Evolutionary conservation across 2,329 filamentous ascomycete genomes (phyloP).

Genomic region (Cladosporium sp.): DNA sequence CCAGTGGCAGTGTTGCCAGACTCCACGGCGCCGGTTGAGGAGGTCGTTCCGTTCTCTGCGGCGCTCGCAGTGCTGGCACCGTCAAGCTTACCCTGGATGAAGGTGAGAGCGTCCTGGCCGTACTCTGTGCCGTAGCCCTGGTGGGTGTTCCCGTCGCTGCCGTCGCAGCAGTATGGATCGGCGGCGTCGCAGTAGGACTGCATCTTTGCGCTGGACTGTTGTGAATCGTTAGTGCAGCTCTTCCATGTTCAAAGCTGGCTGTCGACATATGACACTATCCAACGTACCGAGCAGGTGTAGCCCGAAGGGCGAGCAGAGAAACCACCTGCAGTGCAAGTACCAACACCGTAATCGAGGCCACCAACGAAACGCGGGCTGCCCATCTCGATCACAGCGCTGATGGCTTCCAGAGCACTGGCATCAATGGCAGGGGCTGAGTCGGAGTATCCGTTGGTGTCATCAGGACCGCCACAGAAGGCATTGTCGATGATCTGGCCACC

Average conservation of each 20-base stretch:
- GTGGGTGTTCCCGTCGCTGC: constrained; percentile 56
- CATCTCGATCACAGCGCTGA: constrained; percentile 24
- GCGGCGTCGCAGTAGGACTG: constrained; percentile 62
- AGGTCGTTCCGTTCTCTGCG: neutral
- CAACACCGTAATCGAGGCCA: constrained; percentile 57
- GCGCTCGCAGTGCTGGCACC: neutral
- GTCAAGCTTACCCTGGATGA: constrained; percentile 52
- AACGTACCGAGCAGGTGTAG: constrained; percentile 7
- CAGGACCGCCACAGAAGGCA: constrained; percentile 54
- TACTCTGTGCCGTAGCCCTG: constrained; percentile 60
- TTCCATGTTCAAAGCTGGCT: neutral
- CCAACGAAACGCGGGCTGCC: constrained; percentile 52
- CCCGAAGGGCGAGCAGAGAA: constrained; percentile 33
- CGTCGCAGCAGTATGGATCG: constrained; percentile 64
- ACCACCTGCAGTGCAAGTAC: constrained; percentile 55
- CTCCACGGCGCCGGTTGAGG: neutral
- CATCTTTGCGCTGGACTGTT: constrained; percentile 33
- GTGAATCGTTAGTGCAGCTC: neutral
- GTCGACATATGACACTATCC: neutral
- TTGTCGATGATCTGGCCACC: constrained; percentile 47
- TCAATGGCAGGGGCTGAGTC: constrained; percentile 21
- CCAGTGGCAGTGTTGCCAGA: neutral
- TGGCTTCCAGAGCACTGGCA: constrained; percentile 7
- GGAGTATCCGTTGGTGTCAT: constrained; percentile 39
- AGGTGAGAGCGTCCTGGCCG: constrained; percentile 53